Percentiles rank a stretch among this genome's conserved stretches.
phyloP scores from a whole-genome alignment of 129 eudicot species.

The Arctium lappa region DNA sequence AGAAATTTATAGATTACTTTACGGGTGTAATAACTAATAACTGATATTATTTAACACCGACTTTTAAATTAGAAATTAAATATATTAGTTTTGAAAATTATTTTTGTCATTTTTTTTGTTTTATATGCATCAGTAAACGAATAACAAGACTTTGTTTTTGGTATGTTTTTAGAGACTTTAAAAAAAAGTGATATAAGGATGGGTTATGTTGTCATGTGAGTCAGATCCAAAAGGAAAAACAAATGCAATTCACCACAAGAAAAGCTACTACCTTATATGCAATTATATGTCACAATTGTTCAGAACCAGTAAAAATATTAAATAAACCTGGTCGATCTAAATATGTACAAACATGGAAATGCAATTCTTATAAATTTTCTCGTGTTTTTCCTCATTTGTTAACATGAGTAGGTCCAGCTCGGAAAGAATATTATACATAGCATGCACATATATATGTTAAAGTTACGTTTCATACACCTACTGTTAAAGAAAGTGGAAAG shows the following conservation, averaged over 20 bases:
- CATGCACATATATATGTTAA: not conserved
- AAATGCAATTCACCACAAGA: not conserved
- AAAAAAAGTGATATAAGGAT: not conserved
- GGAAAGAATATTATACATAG: not conserved
- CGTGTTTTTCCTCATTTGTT: not conserved
- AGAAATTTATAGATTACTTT: too few relatives aligned
- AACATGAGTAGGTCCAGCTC: not conserved
- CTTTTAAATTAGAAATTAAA: not conserved
- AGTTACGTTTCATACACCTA: not conserved
- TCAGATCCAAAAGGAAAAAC: not conserved
- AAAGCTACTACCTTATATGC: not conserved
- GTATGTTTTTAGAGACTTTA: not conserved
- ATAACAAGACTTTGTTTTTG: not conserved
- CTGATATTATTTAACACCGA: not conserved
- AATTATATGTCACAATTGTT: not conserved
- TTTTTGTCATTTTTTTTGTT: not conserved
- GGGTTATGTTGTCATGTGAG: not conserved
- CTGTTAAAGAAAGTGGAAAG: not conserved
- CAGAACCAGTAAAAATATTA: not conserved
- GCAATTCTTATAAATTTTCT: not conserved
- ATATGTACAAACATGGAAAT: not conserved
- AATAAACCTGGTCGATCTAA: not conserved
- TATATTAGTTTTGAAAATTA: not conserved
- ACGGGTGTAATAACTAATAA: too few relatives aligned
- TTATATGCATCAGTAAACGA: not conserved